phyloP scores from a whole-genome alignment of 2,329 filamentous ascomycete genomes.

The Cordyceps tenuipes region DNA sequence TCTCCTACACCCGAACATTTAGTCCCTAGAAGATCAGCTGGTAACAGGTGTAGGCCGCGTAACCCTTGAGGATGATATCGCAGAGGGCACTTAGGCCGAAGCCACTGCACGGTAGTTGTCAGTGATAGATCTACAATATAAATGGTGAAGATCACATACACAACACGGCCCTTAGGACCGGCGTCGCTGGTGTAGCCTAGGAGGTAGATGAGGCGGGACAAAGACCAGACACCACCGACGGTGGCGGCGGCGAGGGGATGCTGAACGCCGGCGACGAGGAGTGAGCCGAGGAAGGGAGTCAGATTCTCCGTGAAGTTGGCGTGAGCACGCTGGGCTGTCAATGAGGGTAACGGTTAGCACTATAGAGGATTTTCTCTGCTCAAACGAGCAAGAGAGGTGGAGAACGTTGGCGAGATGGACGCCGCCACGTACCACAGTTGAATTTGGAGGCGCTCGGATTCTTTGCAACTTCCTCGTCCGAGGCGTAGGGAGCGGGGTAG shows the following conservation, averaged over 20 bases:
- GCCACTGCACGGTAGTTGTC: slow-evolving; percentile 25
- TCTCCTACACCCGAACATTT: background rate
- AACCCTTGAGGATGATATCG: slow-evolving; percentile 32
- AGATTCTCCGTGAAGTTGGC: slow-evolving; percentile 45
- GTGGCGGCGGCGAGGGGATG: slow-evolving; percentile 43
- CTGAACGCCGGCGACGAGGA: slow-evolving; percentile 48
- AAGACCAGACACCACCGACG: slow-evolving; percentile 45
- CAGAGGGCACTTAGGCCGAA: slow-evolving; percentile 25
- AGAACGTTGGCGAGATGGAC: background rate
- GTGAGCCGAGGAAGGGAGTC: slow-evolving; percentile 40
- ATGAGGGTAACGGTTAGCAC: background rate
- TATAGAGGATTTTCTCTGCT: background rate
- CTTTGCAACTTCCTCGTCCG: slow-evolving; percentile 44
- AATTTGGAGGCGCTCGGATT: slow-evolving; percentile 47
- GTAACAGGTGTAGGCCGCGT: slow-evolving; percentile 33
- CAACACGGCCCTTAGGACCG: slow-evolving; percentile 38
- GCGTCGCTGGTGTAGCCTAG: slow-evolving; percentile 40
- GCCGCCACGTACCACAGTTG: slow-evolving; percentile 47
- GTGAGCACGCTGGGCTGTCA: slow-evolving; percentile 6
- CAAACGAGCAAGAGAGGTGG: background rate
- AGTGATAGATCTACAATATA: background rate
- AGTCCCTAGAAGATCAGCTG: slow-evolving; percentile 3
- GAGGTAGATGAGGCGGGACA: slow-evolving; percentile 45
- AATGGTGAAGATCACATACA: slow-evolving; percentile 22
- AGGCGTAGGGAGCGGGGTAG: slow-evolving; percentile 52